These are phyloP conservation scores for Rutstroemia sp. DNA, from an alignment of 2,329 filamentous ascomycete species.

Conservation along the genomic window DNA sequence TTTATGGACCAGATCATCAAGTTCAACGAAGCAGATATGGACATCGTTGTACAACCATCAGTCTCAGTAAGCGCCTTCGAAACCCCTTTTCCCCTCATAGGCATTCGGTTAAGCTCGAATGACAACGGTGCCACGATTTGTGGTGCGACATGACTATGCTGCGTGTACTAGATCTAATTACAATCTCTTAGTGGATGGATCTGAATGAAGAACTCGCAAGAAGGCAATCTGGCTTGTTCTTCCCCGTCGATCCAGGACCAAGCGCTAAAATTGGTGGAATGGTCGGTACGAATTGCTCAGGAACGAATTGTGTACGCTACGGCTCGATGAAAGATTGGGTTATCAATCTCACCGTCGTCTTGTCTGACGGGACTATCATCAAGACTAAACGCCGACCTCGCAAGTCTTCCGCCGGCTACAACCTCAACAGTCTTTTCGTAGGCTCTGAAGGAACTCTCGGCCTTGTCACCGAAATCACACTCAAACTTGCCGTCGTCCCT, in stretches of 20 bases:
- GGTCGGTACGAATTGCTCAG: constrained; percentile 72
- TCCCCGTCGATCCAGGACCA: constrained; percentile 73
- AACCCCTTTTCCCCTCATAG: not conserved
- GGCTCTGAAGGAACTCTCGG: constrained; percentile 78
- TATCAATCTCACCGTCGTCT: constrained; percentile 72
- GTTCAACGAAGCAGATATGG: constrained; percentile 82
- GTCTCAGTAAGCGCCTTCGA: constrained; percentile 42
- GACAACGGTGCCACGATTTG: too few relatives aligned
- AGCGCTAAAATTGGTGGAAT: constrained; percentile 74
- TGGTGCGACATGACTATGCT: not conserved
- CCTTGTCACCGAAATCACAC: constrained; percentile 73
- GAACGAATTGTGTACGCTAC: constrained; percentile 74
- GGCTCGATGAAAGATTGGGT: constrained; percentile 88
- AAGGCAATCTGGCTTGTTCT: constrained; percentile 72
- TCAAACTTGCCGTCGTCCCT: constrained; percentile 72
- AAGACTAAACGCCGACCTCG: constrained; percentile 72
- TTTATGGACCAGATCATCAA: constrained; percentile 78
- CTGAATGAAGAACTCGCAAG: constrained; percentile 66
- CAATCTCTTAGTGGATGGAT: constrained; percentile 61
- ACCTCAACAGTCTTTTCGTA: constrained; percentile 72
- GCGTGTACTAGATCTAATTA: not conserved
- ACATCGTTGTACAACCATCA: constrained; percentile 84
- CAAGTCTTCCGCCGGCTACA: constrained; percentile 78
- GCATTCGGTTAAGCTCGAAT: too few relatives aligned
- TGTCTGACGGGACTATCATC: constrained; percentile 71